Percentiles rank a stretch among this genome's conserved stretches.
Conservation (phyloP, 805 yeast species). For the Schwanniomyces occidentalis region DNA sequence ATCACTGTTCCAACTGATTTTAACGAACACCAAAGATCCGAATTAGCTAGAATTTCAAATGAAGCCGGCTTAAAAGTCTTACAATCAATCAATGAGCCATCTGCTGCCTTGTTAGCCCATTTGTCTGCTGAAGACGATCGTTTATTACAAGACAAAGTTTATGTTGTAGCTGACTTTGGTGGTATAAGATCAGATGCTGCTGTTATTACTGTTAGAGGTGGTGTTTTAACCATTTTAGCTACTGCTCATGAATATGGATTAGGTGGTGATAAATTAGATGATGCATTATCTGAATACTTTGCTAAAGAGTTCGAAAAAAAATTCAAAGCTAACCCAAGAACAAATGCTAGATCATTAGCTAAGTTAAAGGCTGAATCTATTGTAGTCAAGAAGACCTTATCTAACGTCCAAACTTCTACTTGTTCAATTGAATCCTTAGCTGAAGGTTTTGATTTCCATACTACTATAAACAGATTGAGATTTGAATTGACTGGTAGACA, state of each 20-base stretch:
- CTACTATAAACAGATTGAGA: conserved; percentile 90
- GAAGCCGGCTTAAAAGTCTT: conserved; percentile 76
- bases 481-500: conserved; percentile 84
- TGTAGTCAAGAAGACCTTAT: conserved; percentile 84
- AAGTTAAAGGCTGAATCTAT: conserved; percentile 83
- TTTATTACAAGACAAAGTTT: conserved; percentile 63
- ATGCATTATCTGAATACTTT: conserved; percentile 74
- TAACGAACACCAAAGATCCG: conserved; percentile 67
- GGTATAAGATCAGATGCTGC: conserved; percentile 95
- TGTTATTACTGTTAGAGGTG: conserved; percentile 89
- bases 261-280: conserved; percentile 89
- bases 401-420: conserved; percentile 84
- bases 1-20: conserved; percentile 90
- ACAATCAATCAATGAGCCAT: conserved; percentile 90
- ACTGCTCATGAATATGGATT: conserved; percentile 78
- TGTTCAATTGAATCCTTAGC: conserved; percentile 94
- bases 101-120: conserved; percentile 88
- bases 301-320: conserved; percentile 95
- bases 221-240: conserved; percentile 83
- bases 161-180: conserved; percentile 95
- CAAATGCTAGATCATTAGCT: conserved; percentile 80
- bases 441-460: conserved; percentile 91
- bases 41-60: conserved; percentile 59
- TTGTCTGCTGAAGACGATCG: conserved; percentile 50
- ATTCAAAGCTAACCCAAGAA: conserved; percentile 75